A percentile compares a stretch with the other conserved stretches of the same genome.
phyloP scores from a whole-genome alignment of 2,329 filamentous ascomycete species.

The Conoideocrella luteorostrata region DNA sequence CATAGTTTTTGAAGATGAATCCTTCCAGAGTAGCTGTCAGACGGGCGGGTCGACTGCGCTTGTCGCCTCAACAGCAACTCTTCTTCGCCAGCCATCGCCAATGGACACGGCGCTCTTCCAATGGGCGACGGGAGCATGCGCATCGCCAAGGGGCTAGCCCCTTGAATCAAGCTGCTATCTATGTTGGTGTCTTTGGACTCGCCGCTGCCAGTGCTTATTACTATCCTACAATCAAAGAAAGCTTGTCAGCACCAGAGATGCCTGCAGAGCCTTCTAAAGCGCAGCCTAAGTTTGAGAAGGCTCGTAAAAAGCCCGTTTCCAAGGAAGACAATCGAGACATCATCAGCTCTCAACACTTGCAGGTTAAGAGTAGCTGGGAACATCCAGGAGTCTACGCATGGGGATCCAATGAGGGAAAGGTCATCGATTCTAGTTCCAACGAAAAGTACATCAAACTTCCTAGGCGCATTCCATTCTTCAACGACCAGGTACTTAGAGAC shows the following conservation, averaged over 20 bases:
- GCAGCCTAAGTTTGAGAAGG: slow-evolving; percentile 62
- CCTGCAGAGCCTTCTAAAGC: slow-evolving; percentile 28
- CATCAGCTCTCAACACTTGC: slow-evolving; percentile 78
- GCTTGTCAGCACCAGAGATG: slow-evolving; percentile 13
- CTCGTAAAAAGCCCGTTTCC: slow-evolving; percentile 48
- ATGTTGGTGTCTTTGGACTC: slow-evolving; percentile 29
- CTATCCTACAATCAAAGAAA: slow-evolving; percentile 27
- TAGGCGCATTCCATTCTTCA: slow-evolving; percentile 71
- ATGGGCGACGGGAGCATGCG: slow-evolving; percentile 12
- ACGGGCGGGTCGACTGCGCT: slow-evolving; percentile 18
- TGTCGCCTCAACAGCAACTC: slow-evolving; percentile 16
- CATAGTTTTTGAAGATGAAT: slow-evolving; percentile 21
- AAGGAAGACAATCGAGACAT: slow-evolving; percentile 69
- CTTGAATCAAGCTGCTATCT: slow-evolving; percentile 11
- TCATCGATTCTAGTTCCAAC: slow-evolving; percentile 77
- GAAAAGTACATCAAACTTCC: slow-evolving; percentile 76
- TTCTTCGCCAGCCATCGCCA: slow-evolving; percentile 18
- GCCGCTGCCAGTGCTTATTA: slow-evolving; percentile 32
- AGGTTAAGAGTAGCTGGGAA: slow-evolving; percentile 75
- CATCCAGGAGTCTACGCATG: slow-evolving; percentile 88
- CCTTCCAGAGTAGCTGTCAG: slow-evolving; percentile 22
- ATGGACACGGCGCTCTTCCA: slow-evolving; percentile 24
- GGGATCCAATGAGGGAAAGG: slow-evolving; percentile 79
- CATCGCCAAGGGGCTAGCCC: slow-evolving; percentile 21
- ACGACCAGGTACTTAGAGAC: slow-evolving; percentile 77